These are phyloP conservation scores for Heteromeles arbutifolia DNA, from an alignment of 306 rosid genomes.

Conservation along the genomic window DNA sequence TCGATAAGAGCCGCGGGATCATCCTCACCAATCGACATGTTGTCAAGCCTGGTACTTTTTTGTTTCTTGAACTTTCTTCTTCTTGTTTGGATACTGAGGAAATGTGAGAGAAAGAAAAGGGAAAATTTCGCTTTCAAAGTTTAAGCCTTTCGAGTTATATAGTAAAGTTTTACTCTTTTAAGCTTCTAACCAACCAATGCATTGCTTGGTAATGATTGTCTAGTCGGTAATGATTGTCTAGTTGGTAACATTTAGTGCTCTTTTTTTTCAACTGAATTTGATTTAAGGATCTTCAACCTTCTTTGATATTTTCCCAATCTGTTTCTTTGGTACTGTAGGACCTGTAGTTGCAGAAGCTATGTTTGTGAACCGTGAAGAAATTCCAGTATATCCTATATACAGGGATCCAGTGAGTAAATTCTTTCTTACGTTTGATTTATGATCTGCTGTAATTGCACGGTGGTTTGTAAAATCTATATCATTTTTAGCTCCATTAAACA, in stretches of 20 bases:
- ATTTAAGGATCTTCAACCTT: not conserved
- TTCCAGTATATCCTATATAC: constrained; percentile 82
- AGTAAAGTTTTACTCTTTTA: not conserved
- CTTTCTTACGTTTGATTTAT: not conserved
- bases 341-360: constrained; percentile 95
- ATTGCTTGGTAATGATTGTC: not conserved
- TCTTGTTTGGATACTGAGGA: not conserved
- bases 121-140: not conserved
- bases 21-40: constrained; percentile 96
- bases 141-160: not conserved
- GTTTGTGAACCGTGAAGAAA: constrained; percentile 93
- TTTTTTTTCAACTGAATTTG: not conserved
- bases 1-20: constrained; percentile 90
- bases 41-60: constrained; percentile 70
- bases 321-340: constrained; percentile 49
- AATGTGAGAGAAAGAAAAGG: not conserved
- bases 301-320: not conserved
- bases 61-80: not conserved
- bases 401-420: constrained; percentile 81
- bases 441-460: not conserved
- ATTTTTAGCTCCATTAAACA: not conserved
- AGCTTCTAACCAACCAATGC: not conserved
- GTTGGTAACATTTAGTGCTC: not conserved
- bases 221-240: not conserved
- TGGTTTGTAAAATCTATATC: not conserved